Conservation (phyloP, 805 yeast species). For the Candida manassasensis region DNA sequence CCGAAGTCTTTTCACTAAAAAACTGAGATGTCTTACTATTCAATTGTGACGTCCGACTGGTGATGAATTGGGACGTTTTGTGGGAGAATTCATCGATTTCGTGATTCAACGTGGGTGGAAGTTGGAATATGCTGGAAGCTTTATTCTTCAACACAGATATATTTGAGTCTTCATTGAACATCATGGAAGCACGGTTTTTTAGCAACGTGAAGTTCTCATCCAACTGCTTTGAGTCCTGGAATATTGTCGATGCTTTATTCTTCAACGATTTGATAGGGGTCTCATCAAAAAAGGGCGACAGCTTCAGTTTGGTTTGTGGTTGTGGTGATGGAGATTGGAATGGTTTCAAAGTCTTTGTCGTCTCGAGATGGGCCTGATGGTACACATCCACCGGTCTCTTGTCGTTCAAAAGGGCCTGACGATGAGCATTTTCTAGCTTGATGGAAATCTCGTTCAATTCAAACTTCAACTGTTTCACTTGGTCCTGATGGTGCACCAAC, state of each 20-base stretch:
- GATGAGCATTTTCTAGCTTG: conserved; percentile 16
- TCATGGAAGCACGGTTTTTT: conserved; percentile 18
- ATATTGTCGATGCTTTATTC: conserved; percentile 4
- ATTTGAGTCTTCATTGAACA: conserved; percentile 10
- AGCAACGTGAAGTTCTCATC: conserved; percentile 10
- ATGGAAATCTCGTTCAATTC: conserved; percentile 30
- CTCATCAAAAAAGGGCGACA: conserved; percentile 3
- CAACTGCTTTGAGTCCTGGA: conserved; percentile 2
- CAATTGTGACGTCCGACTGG: too few species aligned
- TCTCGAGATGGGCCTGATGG: conserved; percentile 6
- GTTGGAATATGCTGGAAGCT: conserved; percentile 18
- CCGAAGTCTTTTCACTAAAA: too few species aligned
- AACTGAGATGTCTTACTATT: too few species aligned
- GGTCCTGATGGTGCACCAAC: conserved; percentile 45
- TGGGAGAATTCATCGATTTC: conserved; percentile 21
- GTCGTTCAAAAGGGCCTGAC: conserved; percentile 1
- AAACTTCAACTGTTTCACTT: conserved; percentile 26
- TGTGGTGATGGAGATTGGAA: background rate
- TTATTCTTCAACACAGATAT: conserved; percentile 10
- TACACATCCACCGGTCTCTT: conserved; percentile 6
- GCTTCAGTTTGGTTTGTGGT: conserved; percentile 1
- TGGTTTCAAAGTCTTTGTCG: conserved; percentile 5
- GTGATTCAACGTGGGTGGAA: conserved; percentile 5
- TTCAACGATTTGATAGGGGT: conserved; percentile 2
- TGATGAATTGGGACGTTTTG: conserved; percentile 17